A percentile compares a stretch with the other conserved stretches of the same genome.
phyloP scores from a whole-genome alignment of 148 eudicot genomes.

The Cornus suecica region DNA sequence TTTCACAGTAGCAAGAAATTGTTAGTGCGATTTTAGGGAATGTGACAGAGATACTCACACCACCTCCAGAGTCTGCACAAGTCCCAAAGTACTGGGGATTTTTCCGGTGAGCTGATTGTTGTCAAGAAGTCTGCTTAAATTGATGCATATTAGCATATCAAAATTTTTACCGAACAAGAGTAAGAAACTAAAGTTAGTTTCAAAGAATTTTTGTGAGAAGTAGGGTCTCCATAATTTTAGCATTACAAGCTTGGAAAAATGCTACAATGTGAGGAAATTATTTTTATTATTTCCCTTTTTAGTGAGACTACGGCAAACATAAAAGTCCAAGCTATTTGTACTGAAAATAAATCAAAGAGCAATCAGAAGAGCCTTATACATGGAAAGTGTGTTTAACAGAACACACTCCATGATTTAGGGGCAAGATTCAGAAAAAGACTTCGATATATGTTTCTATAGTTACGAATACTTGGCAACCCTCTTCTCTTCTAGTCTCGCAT shows the following conservation, averaged over 20 bases:
- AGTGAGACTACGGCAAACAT: neutral
- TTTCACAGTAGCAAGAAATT: neutral
- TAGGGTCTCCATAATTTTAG: neutral
- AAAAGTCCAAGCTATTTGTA: neutral
- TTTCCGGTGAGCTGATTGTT: conserved; percentile 53
- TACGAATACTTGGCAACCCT: neutral
- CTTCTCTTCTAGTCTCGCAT: neutral
- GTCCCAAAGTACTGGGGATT: conserved; percentile 60
- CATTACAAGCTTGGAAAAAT: neutral
- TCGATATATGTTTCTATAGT: neutral
- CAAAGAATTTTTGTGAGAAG: neutral
- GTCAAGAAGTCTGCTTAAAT: conserved; percentile 59
- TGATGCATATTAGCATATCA: neutral
- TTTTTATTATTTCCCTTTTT: neutral
- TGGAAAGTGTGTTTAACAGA: conserved; percentile 1
- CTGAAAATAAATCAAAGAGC: neutral
- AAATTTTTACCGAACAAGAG: neutral
- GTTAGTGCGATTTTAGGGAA: neutral
- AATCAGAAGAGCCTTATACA: neutral
- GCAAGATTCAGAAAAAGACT: neutral
- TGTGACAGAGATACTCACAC: conserved; percentile 57
- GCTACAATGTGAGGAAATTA: neutral
- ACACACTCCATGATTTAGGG: neutral
- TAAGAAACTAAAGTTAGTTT: neutral
- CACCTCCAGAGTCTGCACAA: conserved; percentile 51